Conservation (phyloP, 1,284 basidiomycete genomes). For the Irpex rosettiformis region DNA sequence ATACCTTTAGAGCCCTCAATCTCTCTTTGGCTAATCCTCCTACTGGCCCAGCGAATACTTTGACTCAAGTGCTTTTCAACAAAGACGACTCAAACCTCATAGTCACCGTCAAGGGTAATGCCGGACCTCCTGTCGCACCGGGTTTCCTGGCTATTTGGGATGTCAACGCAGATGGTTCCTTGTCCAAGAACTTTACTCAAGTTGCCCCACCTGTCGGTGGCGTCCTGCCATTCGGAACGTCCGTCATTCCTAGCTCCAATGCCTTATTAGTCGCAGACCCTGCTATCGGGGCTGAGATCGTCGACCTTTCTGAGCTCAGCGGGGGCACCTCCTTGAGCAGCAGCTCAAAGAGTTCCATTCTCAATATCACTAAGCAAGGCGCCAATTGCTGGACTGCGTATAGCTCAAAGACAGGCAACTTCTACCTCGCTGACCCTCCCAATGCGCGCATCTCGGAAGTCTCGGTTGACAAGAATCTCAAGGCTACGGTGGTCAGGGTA, state of each 20-base stretch:
- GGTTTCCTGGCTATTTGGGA: constrained; percentile 49
- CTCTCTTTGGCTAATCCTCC: constrained; percentile 44
- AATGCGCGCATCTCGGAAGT: constrained; percentile 45
- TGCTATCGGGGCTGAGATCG: constrained; percentile 42
- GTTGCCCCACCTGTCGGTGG: constrained; percentile 35
- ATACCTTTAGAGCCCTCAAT: constrained; percentile 38
- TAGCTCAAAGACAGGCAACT: constrained; percentile 43
- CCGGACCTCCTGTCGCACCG: constrained; percentile 31
- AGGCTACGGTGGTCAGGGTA: constrained; percentile 41
- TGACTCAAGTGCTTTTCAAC: constrained; percentile 14
- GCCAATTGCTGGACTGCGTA: constrained; percentile 49
- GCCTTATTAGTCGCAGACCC: constrained; percentile 46
- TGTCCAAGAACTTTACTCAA: constrained; percentile 38
- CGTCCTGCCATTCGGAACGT: constrained; percentile 45
- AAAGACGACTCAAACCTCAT: constrained; percentile 40
- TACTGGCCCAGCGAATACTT: constrained; percentile 14
- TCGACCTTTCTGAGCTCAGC: constrained; percentile 32
- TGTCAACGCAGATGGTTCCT: constrained; percentile 36
- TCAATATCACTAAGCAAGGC: constrained; percentile 37
- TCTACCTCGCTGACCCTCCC: constrained; percentile 45
- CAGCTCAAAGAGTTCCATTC: constrained; percentile 29
- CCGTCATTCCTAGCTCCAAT: constrained; percentile 41
- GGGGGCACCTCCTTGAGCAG: constrained; percentile 8
- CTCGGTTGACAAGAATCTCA: constrained; percentile 41
- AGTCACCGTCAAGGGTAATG: constrained; percentile 44